phyloP scores from a whole-genome alignment of 352 stramenopile species.

The Plasmopara muralis region DNA sequence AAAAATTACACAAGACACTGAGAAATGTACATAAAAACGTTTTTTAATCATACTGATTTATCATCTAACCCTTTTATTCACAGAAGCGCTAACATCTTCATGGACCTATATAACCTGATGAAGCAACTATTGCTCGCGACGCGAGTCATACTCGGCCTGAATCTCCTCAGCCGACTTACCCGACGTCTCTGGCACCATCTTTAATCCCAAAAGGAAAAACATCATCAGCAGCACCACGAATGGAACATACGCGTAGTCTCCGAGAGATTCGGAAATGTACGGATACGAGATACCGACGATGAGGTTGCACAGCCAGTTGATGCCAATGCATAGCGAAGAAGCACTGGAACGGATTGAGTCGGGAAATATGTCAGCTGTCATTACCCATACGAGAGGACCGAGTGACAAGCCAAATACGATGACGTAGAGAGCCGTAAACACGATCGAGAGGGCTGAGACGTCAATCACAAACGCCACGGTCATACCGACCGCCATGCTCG shows the following conservation, averaged over 20 bases:
- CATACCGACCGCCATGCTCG: slow-evolving; percentile 10
- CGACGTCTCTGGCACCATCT: slow-evolving; percentile 15
- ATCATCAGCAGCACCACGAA: slow-evolving; percentile 11
- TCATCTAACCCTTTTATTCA: background rate
- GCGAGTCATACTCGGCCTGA: slow-evolving; percentile 9
- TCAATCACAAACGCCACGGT: slow-evolving; percentile 9
- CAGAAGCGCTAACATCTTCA: background rate
- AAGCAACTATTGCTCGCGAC: slow-evolving; percentile 1
- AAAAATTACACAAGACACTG: too few relatives aligned
- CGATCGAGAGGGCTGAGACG: slow-evolving; percentile 9
- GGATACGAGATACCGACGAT: slow-evolving; percentile 15
- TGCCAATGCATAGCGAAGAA: slow-evolving; percentile 11
- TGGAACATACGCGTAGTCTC: slow-evolving; percentile 13
- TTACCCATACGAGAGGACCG: slow-evolving; percentile 10
- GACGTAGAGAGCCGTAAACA: slow-evolving; percentile 16
- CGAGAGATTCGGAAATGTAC: slow-evolving; percentile 12
- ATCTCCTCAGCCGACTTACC: slow-evolving; percentile 18
- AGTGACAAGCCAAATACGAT: slow-evolving; percentile 12
- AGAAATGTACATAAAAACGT: too few relatives aligned
- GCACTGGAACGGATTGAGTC: slow-evolving; percentile 12
- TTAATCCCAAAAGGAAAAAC: slow-evolving; percentile 11
- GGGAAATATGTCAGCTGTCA: slow-evolving; percentile 14
- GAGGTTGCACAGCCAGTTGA: slow-evolving; percentile 17
- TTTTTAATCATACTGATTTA: too few relatives aligned
- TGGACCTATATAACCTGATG: background rate